Evolutionary conservation across 345 rosid species (phyloP).

Genomic region (Acer negundo): DNA sequence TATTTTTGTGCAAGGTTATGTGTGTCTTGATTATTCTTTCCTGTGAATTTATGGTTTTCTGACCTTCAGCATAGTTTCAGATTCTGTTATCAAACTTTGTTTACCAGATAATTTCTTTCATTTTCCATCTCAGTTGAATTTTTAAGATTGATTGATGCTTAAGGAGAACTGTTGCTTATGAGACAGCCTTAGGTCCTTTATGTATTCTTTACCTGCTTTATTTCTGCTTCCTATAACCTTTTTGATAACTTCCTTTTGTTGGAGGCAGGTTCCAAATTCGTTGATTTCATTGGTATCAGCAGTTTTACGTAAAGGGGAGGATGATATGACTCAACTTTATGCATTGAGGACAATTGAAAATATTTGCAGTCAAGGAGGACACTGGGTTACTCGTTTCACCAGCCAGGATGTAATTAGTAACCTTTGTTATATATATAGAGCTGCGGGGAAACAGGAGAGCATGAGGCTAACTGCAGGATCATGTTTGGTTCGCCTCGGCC

Average conservation of each 20-base stretch:
- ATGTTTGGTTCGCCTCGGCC: constrained; percentile 90
- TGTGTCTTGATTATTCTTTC: neutral
- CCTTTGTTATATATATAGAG: constrained; percentile 83
- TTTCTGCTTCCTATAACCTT: neutral
- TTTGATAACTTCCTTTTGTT: constrained; percentile 17
- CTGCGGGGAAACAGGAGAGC: constrained; percentile 92
- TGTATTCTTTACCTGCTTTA: constrained; percentile 10
- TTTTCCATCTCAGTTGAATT: neutral
- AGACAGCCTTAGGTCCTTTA: constrained; percentile 3
- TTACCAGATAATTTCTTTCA: neutral
- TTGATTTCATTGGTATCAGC: constrained; percentile 89
- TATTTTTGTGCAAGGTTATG: neutral
- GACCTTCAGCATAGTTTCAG: constrained; percentile 1
- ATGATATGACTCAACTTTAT: constrained; percentile 90
- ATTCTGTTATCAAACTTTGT: neutral
- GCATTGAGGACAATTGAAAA: constrained; percentile 95
- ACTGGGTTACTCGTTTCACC: constrained; percentile 85
- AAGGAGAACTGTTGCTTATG: constrained; percentile 6
- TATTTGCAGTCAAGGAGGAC: constrained; percentile 89
- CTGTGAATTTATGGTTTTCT: neutral
- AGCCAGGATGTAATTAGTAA: constrained; percentile 89
- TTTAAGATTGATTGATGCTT: neutral
- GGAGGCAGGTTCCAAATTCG: constrained; percentile 86
- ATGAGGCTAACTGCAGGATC: constrained; percentile 97
- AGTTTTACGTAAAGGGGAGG: constrained; percentile 93